Conservation (phyloP, 140 eudicot species). For the Ambrosia hybrid region DNA sequence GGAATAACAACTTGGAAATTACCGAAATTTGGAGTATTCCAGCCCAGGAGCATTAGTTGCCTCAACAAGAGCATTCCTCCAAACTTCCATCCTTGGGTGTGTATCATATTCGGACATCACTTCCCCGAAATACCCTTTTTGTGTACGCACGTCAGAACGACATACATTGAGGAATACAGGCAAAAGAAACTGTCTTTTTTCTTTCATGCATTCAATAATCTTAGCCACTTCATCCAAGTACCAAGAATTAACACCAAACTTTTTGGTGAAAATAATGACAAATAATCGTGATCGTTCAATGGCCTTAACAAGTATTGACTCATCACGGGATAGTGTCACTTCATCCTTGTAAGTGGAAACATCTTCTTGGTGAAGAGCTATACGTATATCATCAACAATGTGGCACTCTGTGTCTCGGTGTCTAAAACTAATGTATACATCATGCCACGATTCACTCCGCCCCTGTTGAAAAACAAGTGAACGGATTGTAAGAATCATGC, state of each 20-base stretch:
- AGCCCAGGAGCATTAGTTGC: slow-evolving; percentile 16
- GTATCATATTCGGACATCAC: slow-evolving; percentile 4
- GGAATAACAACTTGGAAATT: not conserved
- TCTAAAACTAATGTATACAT: slow-evolving; percentile 23
- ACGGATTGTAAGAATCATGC: not conserved
- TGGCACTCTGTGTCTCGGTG: not conserved
- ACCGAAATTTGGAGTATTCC: slow-evolving; percentile 15
- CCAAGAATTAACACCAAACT: not conserved
- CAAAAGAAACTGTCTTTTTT: not conserved
- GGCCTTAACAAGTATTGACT: not conserved
- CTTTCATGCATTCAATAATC: not conserved
- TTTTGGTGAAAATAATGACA: not conserved
- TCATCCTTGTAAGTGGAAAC: slow-evolving; percentile 8
- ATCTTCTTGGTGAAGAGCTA: not conserved
- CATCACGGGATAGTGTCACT: not conserved
- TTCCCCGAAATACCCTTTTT: slow-evolving; percentile 13
- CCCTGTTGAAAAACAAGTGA: not conserved
- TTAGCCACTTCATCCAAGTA: not conserved
- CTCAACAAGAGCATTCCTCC: slow-evolving; percentile 20
- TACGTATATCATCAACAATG: not conserved
- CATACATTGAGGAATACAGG: not conserved
- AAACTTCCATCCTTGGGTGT: slow-evolving; percentile 14
- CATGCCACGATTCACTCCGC: slow-evolving; percentile 12
- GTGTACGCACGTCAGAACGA: slow-evolving; percentile 7
- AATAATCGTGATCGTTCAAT: not conserved